Conservation (phyloP, 2,329 filamentous ascomycete genomes). For the Alternaria metachromatica region DNA sequence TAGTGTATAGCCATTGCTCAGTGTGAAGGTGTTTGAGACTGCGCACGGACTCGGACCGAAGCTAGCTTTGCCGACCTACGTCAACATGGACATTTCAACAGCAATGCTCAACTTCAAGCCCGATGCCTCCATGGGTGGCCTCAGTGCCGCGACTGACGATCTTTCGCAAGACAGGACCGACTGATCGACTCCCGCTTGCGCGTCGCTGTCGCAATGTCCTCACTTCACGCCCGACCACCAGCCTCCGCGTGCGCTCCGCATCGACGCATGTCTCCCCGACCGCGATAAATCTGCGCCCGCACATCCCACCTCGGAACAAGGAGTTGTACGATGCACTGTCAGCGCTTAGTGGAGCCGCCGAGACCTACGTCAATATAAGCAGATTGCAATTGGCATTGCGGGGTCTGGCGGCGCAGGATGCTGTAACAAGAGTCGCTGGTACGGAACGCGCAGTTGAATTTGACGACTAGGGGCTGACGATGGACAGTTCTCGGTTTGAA, state of each 20-base stretch:
- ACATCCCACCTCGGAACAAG: constrained; percentile 59
- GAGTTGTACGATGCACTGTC: constrained; percentile 67
- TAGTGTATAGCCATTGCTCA: not conserved
- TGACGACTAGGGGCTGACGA: constrained; percentile 14
- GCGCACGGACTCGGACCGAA: constrained; percentile 32
- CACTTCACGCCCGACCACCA: constrained; percentile 10
- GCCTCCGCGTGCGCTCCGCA: constrained; percentile 40
- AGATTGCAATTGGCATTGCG: constrained; percentile 74
- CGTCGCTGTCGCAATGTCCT: constrained; percentile 37
- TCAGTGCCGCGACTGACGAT: constrained; percentile 42
- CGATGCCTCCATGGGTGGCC: constrained; percentile 53
- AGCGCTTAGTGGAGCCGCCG: constrained; percentile 66
- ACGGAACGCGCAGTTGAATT: constrained; percentile 28
- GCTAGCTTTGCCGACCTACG: constrained; percentile 31
- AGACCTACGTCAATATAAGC: constrained; percentile 70
- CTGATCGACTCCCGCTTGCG: constrained; percentile 33
- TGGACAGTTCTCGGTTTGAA: constrained; percentile 59
- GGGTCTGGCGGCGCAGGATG: constrained; percentile 63
- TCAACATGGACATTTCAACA: constrained; percentile 30
- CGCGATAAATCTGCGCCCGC: constrained; percentile 60
- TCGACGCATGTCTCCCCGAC: constrained; percentile 58
- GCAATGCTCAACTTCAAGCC: constrained; percentile 40
- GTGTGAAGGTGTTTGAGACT: not conserved
- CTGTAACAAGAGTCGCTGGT: constrained; percentile 64
- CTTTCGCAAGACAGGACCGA: constrained; percentile 32